Conservation (phyloP, 2,329 filamentous ascomycete species). For the Thielaviopsis musarum region DNA sequence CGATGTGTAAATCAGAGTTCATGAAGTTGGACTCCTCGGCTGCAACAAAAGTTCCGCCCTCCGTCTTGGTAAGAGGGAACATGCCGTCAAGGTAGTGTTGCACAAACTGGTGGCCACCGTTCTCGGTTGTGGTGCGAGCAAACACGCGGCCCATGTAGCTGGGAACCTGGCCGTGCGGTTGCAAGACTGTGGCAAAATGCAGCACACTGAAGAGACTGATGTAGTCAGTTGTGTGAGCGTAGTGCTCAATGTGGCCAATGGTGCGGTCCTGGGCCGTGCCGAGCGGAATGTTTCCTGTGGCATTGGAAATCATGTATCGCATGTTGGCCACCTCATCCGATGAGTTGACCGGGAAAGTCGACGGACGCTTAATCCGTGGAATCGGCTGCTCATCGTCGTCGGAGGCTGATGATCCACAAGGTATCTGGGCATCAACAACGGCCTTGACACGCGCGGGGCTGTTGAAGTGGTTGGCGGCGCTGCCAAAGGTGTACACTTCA, state of each 20-base stretch:
- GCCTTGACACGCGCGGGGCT: slow-evolving; percentile 33
- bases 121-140: slow-evolving; percentile 26
- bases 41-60: slow-evolving; percentile 25
- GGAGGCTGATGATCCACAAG: background rate
- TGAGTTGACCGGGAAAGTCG: slow-evolving; percentile 13
- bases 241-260: slow-evolving; percentile 64
- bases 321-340: slow-evolving; percentile 20
- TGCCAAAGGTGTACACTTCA: slow-evolving; percentile 66
- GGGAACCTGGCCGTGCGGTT: slow-evolving; percentile 29
- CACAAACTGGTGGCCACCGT: slow-evolving; percentile 40
- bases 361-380: slow-evolving; percentile 13
- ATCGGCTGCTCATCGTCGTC: background rate
- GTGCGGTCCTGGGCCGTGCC: slow-evolving; percentile 23
- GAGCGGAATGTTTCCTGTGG: slow-evolving; percentile 11
- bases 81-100: slow-evolving; percentile 47
- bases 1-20: slow-evolving; percentile 36
- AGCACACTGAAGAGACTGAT: slow-evolving; percentile 60
- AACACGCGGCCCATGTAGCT: slow-evolving; percentile 48
- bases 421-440: background rate
- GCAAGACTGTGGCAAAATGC: slow-evolving; percentile 39
- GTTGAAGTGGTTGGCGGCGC: slow-evolving; percentile 67
- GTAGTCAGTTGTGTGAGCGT: slow-evolving; percentile 57
- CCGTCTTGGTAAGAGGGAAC: slow-evolving; percentile 35
- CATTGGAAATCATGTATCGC: slow-evolving; percentile 20
- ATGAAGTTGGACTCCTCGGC: slow-evolving; percentile 41